These are phyloP conservation scores for Cajanus cajan DNA, from an alignment of 306 rosid species.

Conservation along the genomic window DNA sequence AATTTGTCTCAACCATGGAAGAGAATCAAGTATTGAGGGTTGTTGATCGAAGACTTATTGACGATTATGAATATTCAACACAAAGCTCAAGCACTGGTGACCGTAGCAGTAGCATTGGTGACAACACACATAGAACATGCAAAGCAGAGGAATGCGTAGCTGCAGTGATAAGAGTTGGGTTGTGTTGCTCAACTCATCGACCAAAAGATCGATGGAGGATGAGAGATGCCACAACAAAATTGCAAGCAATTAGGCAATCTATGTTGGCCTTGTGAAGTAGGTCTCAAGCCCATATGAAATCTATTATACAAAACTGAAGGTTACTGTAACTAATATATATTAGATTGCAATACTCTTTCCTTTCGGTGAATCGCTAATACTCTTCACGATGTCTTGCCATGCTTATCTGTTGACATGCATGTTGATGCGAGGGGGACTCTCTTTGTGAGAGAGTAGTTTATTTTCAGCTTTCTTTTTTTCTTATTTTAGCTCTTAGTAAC, in stretches of 20 bases:
- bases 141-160: slow-evolving; percentile 29
- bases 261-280: too few relatives aligned
- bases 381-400: too few relatives aligned
- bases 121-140: not conserved
- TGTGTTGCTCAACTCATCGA: slow-evolving; percentile 29
- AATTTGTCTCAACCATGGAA: slow-evolving; percentile 21
- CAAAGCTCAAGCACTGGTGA: not conserved
- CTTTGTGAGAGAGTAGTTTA: too few relatives aligned
- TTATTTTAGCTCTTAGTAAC: too few relatives aligned
- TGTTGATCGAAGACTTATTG: slow-evolving; percentile 33
- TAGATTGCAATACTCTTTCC: too few relatives aligned
- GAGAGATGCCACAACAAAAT: slow-evolving; percentile 31
- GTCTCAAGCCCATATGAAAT: not conserved
- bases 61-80: not conserved
- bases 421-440: too few relatives aligned
- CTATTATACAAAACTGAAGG: not conserved
- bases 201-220: slow-evolving; percentile 40
- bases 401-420: too few relatives aligned
- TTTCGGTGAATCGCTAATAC: too few relatives aligned
- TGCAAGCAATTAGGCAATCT: too few relatives aligned
- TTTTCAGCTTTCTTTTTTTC: too few relatives aligned
- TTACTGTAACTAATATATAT: too few relatives aligned
- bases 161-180: slow-evolving; percentile 28
- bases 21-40: slow-evolving; percentile 17
- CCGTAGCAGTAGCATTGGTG: not conserved